Percentiles rank a stretch among this genome's conserved stretches.
phyloP scores from a whole-genome alignment of 2,329 filamentous ascomycete species.

The Parascedosporium putredinis region DNA sequence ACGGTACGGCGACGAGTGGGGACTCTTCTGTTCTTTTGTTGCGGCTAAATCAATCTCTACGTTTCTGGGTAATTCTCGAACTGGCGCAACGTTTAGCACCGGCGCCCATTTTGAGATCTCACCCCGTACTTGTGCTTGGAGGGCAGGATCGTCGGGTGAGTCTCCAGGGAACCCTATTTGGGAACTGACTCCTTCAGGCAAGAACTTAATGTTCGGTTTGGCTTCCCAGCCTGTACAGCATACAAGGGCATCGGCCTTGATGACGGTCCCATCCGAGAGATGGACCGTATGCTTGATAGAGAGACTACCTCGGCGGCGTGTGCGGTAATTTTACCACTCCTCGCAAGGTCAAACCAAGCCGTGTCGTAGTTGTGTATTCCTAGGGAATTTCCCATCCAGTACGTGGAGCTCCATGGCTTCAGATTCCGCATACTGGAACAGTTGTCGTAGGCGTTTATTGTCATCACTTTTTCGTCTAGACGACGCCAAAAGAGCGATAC shows the following conservation, averaged over 20 bases:
- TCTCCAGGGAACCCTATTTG: slow-evolving; percentile 6
- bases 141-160: not conserved
- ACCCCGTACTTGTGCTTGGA: not conserved
- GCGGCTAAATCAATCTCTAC: not conserved
- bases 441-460: slow-evolving; percentile 5
- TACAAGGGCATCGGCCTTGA: slow-evolving; percentile 10
- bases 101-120: slow-evolving; percentile 5
- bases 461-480: slow-evolving; percentile 6
- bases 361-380: slow-evolving; percentile 13
- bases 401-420: slow-evolving; percentile 11
- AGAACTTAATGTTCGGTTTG: slow-evolving; percentile 9
- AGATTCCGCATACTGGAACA: not conserved
- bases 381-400: slow-evolving; percentile 13
- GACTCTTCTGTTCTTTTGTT: not conserved
- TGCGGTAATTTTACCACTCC: slow-evolving; percentile 8
- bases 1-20: slow-evolving; percentile 3
- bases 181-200: not conserved
- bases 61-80: not conserved
- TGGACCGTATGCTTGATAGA: slow-evolving; percentile 7
- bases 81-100: not conserved
- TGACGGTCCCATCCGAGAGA: slow-evolving; percentile 7
- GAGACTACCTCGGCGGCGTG: slow-evolving; percentile 10
- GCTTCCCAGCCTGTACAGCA: slow-evolving; percentile 11
- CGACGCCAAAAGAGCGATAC: slow-evolving; percentile 6
- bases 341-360: slow-evolving; percentile 10